Percentiles rank a stretch among this genome's conserved stretches.
Conservation (phyloP, 2,329 filamentous ascomycete genomes). For the Botrytis hyacinthi region DNA sequence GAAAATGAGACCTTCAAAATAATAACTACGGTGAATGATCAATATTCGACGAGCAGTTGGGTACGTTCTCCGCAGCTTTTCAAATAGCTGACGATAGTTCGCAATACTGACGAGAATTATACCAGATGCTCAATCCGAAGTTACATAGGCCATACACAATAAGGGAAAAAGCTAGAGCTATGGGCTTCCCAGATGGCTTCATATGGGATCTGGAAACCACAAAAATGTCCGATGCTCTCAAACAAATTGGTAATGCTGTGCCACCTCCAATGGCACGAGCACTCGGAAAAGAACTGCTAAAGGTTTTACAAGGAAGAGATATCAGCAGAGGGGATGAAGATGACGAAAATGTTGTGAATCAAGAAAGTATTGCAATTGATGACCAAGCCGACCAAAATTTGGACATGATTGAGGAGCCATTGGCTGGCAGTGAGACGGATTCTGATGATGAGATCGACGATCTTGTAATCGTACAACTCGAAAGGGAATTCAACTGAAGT, state of each 20-base stretch:
- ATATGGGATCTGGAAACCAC: constrained; percentile 20
- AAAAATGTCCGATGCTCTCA: constrained; percentile 11
- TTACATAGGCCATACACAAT: constrained; percentile 10
- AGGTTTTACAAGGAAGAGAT: background rate
- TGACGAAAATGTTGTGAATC: background rate
- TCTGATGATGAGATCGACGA: background rate
- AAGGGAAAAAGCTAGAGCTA: constrained; percentile 25
- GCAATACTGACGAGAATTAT: background rate
- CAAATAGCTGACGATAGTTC: background rate
- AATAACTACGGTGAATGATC: background rate
- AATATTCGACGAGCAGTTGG: background rate
- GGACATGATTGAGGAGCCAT: fast-evolving
- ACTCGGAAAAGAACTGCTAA: background rate
- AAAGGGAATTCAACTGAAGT: background rate
- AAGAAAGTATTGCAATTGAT: background rate
- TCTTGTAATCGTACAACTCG: background rate
- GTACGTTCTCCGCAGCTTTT: background rate
- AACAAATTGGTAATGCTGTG: constrained; percentile 16
- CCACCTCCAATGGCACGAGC: constrained; percentile 9
- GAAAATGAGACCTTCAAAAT: background rate
- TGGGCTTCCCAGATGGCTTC: constrained; percentile 27
- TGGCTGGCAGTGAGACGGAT: background rate
- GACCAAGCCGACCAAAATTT: background rate
- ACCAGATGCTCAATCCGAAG: constrained; percentile 12
- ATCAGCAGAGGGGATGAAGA: too few relatives aligned